Evolutionary conservation across 768 basidiomycete genomes (phyloP).

Genomic region (Pisolithus microcarpus): DNA sequence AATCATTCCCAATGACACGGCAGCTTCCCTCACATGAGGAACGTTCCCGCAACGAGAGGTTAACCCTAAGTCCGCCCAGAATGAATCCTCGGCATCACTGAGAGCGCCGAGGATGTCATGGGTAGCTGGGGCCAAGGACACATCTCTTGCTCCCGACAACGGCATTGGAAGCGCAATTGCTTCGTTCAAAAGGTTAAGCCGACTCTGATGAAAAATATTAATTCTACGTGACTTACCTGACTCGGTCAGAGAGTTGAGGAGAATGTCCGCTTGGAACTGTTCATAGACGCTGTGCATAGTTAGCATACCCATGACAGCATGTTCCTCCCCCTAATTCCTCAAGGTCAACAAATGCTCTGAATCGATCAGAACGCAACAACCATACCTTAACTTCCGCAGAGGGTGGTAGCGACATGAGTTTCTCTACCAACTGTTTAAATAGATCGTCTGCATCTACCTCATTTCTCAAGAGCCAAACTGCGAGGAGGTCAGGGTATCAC

Average conservation of each 20-base stretch:
- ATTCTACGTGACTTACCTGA: conserved; percentile 56
- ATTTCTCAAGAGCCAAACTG: conserved; percentile 65
- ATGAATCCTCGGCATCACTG: conserved; percentile 59
- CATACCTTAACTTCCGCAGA: conserved; percentile 52
- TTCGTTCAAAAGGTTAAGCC: conserved; percentile 27
- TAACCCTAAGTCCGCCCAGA: conserved; percentile 56
- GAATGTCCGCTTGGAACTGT: conserved; percentile 79
- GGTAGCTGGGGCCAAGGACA: conserved; percentile 36
- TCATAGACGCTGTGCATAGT: conserved; percentile 70
- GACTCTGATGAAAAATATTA: not conserved
- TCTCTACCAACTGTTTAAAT: conserved; percentile 49
- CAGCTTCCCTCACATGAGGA: conserved; percentile 65
- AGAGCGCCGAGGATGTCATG: conserved; percentile 57
- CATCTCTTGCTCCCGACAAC: conserved; percentile 42
- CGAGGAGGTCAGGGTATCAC: not conserved
- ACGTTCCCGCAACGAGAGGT: conserved; percentile 56
- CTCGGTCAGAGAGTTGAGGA: conserved; percentile 83
- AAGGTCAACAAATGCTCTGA: not conserved
- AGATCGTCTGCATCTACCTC: conserved; percentile 44
- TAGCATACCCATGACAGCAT: conserved; percentile 68
- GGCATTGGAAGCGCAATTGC: conserved; percentile 83
- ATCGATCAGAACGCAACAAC: conserved; percentile 1
- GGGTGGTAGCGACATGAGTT: conserved; percentile 48
- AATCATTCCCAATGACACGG: conserved; percentile 62
- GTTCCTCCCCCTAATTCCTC: conserved; percentile 58